Base-by-base conservation (phyloP, 1,284 basidiomycete species). In the Tilletia walkeri region DNA sequence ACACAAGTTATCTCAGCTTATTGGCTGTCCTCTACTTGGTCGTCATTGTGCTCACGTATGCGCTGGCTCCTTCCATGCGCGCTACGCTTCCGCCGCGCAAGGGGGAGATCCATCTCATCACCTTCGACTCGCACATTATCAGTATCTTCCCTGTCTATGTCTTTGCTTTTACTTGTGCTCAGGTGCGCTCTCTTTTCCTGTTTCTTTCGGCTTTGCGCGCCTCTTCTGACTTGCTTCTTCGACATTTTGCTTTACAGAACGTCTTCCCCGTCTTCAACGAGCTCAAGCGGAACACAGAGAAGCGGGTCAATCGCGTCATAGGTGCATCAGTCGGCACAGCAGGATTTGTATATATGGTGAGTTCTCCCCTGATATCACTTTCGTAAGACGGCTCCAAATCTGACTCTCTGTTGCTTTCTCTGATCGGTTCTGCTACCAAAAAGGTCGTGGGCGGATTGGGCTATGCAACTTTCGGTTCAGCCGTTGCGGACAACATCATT, bases 131-230 rank as follows among this genome's bases (percentile, higher is more conserved):
- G 7, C 91, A 95, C 78, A 86, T 97, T 16, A 73, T 83, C 81
- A 74, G 89, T 91, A 30, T 94, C 89, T 38, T 93, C 93, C 86
- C 95, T 94, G 93, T 99, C 9, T 94, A 97, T 84, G 92, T 98
- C 1, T 96, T 97, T 85, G 92, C 93, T 7, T 83, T 82, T 36
- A 83, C 79, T 1, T 82, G 72, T 67, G 16, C 71, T 67, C 61
- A 73, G 67, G 20, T 73, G 70, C 12, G 65, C 38, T 45, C 41
- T 45, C 41, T 45, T 14, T 3, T 14, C 14, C 41, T 45, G 9
- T 45, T 3, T 45, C 41, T 1, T 45, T 30, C 24, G 24, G 24
- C 24, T 30, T 30, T 1, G 24, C 2, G 24, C 24, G 24, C 24
- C 24, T 30, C 24, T 30, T 30, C 24, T 14, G 41, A 7, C 41